Base-by-base conservation (phyloP, 495 filamentous ascomycete species). In the Penicillium maclennaniae region DNA sequence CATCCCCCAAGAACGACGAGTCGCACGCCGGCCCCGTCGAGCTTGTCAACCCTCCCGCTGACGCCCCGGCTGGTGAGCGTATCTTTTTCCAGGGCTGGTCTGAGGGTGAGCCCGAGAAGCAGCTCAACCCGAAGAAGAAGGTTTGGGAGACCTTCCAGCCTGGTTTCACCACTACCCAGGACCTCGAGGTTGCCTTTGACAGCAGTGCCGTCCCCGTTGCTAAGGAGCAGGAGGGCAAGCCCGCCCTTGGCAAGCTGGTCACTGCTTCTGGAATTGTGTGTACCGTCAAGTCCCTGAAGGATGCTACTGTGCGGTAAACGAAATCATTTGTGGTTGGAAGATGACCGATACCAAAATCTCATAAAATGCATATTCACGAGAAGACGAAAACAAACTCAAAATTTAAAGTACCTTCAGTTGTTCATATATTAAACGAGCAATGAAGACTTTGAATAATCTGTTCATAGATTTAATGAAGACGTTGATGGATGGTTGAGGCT, bases 41-140 rank as follows among this genome's bases (percentile, higher is more conserved):
- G 77, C 82, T 98, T 31, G 92, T 97, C 27, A 85, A 74, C 48
- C 93, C 93, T 2, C 93, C 95, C 2, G 77, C 73, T n/a, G 90
- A 82, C 43, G 81, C 88, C 19, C 74, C 79, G 53, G 87, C 91
- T 28, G 93, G 93, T 53, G 89, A 95, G 65, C 79, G 90, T 45
- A 87, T 97, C 19, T 88, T 71, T 76, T 97, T 98, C 68, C 90
- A 98, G 61, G 93, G 95, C 45, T 98, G 90, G 86, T 77, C 83
- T 59, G 69, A 74, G 36, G 91, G 89, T 34, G 86, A 96, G 80
- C 93, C 95, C 9, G 91, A 97, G 77, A 85, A 85, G 55, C 79
- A 89, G 47, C 80, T 98, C 58, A 97, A 97, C 77, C 93, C 95
- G 39, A 98, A 97, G 86, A 97, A 97, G 83, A 97, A 96, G 83